phyloP scores from a whole-genome alignment of 2,329 filamentous ascomycete species.

The Penicillium italicum region DNA sequence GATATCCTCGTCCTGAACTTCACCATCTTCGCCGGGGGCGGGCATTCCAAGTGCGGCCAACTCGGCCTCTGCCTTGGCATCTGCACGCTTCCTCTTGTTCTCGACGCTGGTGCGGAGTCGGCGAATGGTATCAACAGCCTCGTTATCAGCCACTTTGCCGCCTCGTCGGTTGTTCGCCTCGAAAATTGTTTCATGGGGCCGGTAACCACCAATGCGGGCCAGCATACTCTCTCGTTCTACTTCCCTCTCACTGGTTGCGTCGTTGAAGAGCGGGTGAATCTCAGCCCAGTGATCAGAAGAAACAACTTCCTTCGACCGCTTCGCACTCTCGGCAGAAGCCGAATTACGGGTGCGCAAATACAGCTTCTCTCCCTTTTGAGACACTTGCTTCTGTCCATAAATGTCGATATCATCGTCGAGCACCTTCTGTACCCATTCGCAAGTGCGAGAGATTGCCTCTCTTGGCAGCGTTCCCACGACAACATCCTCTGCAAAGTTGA shows the following conservation, averaged over 20 bases:
- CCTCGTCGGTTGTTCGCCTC: slow-evolving; percentile 78
- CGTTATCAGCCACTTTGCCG: slow-evolving; percentile 66
- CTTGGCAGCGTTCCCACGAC: slow-evolving; percentile 73
- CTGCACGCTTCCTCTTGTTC: slow-evolving; percentile 40
- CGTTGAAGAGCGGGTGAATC: slow-evolving; percentile 75
- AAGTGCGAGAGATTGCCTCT: slow-evolving; percentile 67
- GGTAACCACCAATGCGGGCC: slow-evolving; percentile 80
- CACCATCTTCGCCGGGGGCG: slow-evolving; percentile 33
- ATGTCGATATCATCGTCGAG: slow-evolving; percentile 74
- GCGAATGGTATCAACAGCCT: slow-evolving; percentile 54
- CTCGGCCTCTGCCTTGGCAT: slow-evolving; percentile 28
- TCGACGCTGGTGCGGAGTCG: slow-evolving; percentile 44
- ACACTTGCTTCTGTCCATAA: slow-evolving; percentile 64
- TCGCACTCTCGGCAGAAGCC: slow-evolving; percentile 85
- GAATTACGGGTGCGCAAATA: slow-evolving; percentile 88
- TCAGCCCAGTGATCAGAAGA: slow-evolving; percentile 66
- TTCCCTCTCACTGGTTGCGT: slow-evolving; percentile 60
- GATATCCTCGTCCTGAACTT: slow-evolving; percentile 39
- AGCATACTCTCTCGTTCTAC: slow-evolving; percentile 80
- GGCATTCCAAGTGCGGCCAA: slow-evolving; percentile 26
- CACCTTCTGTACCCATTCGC: slow-evolving; percentile 80
- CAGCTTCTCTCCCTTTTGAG: slow-evolving; percentile 84
- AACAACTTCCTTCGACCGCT: slow-evolving; percentile 75
- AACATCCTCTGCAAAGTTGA: slow-evolving; percentile 77
- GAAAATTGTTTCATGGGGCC: slow-evolving; percentile 92